phyloP scores from a whole-genome alignment of 805 yeast species.

The Metschnikowia cerradonensis region DNA sequence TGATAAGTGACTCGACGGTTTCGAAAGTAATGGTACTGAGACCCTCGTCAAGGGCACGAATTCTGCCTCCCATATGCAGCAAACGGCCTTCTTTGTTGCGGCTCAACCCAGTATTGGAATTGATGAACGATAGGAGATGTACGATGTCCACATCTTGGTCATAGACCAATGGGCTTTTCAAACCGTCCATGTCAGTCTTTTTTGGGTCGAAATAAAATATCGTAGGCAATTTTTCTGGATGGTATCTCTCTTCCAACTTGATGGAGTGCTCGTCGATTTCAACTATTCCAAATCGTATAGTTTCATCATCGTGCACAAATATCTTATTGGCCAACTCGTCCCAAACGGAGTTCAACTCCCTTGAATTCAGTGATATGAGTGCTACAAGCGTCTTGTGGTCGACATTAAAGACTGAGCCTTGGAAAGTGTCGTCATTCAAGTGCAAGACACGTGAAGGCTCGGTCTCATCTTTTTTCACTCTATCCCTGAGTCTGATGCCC shows the following conservation, averaged over 20 bases:
- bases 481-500: conserved; percentile 20
- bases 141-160: conserved; percentile 22
- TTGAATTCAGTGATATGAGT: background rate
- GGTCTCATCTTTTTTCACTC: conserved; percentile 6
- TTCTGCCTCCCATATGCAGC: conserved; percentile 29
- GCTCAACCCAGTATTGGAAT: conserved; percentile 25
- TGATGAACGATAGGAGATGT: conserved; percentile 24
- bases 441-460: conserved; percentile 5
- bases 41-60: conserved; percentile 19
- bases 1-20: conserved; percentile 4
- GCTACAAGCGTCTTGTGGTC: conserved; percentile 39
- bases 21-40: conserved; percentile 2
- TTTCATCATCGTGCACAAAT: conserved; percentile 32
- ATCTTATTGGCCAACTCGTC: conserved; percentile 47
- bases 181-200: conserved; percentile 20
- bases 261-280: conserved; percentile 14
- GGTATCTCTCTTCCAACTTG: conserved; percentile 24
- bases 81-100: conserved; percentile 33
- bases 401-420: conserved; percentile 33
- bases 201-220: conserved; percentile 44
- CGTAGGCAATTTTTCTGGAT: conserved; percentile 49
- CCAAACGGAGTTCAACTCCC: conserved; percentile 48
- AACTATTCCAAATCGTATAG: conserved; percentile 40
- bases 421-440: conserved; percentile 31
- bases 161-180: conserved; percentile 25